Conservation (phyloP, 176 grass and related monocot species). For the Luzula sylvatica region DNA sequence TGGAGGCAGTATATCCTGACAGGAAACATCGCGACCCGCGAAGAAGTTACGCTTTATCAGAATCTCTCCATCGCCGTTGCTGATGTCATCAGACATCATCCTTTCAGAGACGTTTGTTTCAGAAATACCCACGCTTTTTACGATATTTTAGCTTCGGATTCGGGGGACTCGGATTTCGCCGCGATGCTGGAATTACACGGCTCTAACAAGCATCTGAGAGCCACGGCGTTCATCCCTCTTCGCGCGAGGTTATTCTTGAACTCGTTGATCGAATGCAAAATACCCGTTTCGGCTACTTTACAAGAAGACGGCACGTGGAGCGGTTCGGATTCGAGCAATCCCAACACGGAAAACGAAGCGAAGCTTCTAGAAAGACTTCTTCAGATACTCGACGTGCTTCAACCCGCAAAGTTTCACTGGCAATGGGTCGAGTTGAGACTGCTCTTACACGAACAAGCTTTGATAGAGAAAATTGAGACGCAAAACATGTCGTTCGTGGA, state of each 20-base stretch:
- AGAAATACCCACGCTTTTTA: slow-evolving; percentile 68
- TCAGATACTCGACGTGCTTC: slow-evolving; percentile 78
- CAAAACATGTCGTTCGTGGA: slow-evolving; percentile 64
- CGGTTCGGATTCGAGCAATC: slow-evolving; percentile 38
- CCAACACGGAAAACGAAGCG: slow-evolving; percentile 45
- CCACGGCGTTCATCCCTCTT: slow-evolving; percentile 68
- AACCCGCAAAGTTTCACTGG: slow-evolving; percentile 98
- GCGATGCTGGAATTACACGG: slow-evolving; percentile 59
- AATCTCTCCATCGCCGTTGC: slow-evolving; percentile 50
- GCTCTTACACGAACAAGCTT: slow-evolving; percentile 94
- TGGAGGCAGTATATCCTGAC: slow-evolving; percentile 79
- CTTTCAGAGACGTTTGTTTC: slow-evolving; percentile 84
- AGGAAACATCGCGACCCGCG: slow-evolving; percentile 30
- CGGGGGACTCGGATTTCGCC: slow-evolving; percentile 86
- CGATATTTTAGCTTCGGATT: slow-evolving; percentile 68
- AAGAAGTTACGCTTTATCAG: slow-evolving; percentile 65
- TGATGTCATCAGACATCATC: slow-evolving; percentile 73
- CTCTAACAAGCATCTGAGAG: slow-evolving; percentile 67
- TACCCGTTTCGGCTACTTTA: slow-evolving; percentile 32
- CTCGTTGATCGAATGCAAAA: slow-evolving; percentile 79
- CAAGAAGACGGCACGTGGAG: slow-evolving; percentile 48
- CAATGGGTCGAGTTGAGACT: slow-evolving; percentile 97
- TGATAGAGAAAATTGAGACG: slow-evolving; percentile 73
- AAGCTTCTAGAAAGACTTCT: slow-evolving; percentile 71
- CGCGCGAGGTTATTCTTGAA: slow-evolving; percentile 87